These are phyloP conservation scores for Aspergillus fumigatiaffinis DNA, from an alignment of 2,329 filamentous ascomycete genomes.

Conservation along the genomic window DNA sequence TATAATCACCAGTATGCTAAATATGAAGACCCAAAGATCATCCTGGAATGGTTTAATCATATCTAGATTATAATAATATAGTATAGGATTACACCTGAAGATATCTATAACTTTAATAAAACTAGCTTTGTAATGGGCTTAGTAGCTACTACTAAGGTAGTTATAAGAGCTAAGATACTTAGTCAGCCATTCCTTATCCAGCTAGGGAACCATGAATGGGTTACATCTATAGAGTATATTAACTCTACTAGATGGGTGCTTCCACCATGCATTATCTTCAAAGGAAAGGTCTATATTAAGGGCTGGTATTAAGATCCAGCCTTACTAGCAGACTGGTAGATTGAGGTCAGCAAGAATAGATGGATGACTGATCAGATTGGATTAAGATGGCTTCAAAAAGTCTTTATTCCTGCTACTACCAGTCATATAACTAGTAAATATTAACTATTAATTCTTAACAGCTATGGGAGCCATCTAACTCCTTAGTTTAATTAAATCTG, in stretches of 20 bases:
- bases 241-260: constrained; percentile 5
- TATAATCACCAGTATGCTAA: constrained; percentile 2
- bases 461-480: constrained; percentile 33
- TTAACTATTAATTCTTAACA: constrained; percentile 37
- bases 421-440: constrained; percentile 21
- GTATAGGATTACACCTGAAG: constrained; percentile 9
- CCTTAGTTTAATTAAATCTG: constrained; percentile 34
- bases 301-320: constrained; percentile 7
- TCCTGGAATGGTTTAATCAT: constrained; percentile 7
- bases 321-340: constrained; percentile 4
- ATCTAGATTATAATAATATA: constrained; percentile 6
- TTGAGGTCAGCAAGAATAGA: constrained; percentile 26
- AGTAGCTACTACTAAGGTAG: constrained; percentile 5
- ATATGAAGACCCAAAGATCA: constrained; percentile 4
- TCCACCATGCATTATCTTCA: constrained; percentile 11
- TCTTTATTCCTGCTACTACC: constrained; percentile 28
- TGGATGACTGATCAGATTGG: constrained; percentile 34
- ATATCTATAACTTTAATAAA: constrained; percentile 6
- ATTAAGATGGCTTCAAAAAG: constrained; percentile 32
- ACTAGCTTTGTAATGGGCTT: constrained; percentile 11
- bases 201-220: constrained; percentile 13
- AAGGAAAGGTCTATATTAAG: constrained; percentile 7
- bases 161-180: background rate
- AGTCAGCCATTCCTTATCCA: constrained; percentile 6
- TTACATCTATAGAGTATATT: constrained; percentile 13